These are phyloP conservation scores for Xylariaceae sp. DNA, from an alignment of 2,329 filamentous ascomycete genomes.

Conservation along the genomic window DNA sequence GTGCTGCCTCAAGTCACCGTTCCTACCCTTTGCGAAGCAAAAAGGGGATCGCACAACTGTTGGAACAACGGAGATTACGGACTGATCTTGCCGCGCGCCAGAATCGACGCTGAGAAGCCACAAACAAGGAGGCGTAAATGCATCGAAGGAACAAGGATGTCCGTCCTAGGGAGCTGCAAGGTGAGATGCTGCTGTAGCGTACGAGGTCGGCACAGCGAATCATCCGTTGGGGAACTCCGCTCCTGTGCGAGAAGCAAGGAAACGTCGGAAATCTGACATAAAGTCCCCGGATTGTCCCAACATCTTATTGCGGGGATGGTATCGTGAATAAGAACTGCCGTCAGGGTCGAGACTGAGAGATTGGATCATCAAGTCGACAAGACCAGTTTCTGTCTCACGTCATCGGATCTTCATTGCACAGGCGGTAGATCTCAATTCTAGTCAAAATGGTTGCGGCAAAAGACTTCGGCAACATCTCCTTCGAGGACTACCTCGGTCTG, in stretches of 20 bases:
- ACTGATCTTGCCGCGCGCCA: too few species aligned
- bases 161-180: not conserved
- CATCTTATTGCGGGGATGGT: not conserved
- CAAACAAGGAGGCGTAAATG: not conserved
- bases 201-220: not conserved
- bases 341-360: not conserved
- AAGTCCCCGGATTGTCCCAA: not conserved
- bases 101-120: too few species aligned
- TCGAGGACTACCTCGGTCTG: conserved; percentile 32
- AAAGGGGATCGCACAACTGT: too few species aligned
- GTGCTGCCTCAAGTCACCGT: too few species aligned
- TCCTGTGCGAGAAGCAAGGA: not conserved
- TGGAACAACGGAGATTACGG: too few species aligned
- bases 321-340: not conserved
- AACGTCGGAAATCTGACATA: not conserved
- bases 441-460: conserved; percentile 14
- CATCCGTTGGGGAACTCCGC: not conserved
- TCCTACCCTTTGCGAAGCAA: too few species aligned
- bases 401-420: not conserved
- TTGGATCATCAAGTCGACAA: not conserved
- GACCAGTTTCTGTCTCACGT: not conserved
- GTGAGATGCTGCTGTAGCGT: too few species aligned
- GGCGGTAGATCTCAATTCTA: not conserved
- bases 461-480: conserved; percentile 19
- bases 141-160: not conserved